Percentiles rank a stretch among this genome's conserved stretches.
These are phyloP conservation scores for Groenewaldozyma salmanticensis DNA, from an alignment of 805 yeast genomes.

Conservation along the genomic window DNA sequence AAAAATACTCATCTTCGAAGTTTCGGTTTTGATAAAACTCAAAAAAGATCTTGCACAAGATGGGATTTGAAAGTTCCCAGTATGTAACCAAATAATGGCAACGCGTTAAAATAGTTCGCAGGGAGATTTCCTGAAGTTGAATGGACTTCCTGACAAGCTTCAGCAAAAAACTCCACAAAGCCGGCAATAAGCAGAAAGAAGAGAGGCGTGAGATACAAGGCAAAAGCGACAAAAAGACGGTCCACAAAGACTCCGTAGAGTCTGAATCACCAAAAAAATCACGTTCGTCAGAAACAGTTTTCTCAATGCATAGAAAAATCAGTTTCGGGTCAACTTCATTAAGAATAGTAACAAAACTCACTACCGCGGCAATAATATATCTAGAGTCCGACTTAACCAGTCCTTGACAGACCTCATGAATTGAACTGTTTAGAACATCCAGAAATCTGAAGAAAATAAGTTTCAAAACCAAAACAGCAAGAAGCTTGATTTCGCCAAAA, in stretches of 20 bases:
- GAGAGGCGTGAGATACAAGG: neutral
- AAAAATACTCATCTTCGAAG: neutral
- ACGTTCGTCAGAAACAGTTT: too few species aligned
- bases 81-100: neutral
- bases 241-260: neutral
- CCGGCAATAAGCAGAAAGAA: neutral
- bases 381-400: too few species aligned
- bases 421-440: too few species aligned
- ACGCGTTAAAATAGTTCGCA: neutral
- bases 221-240: neutral
- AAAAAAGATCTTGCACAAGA: neutral
- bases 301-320: too few species aligned
- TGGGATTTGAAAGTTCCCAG: neutral
- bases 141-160: neutral
- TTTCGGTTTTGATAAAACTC: neutral
- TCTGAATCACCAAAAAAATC: too few species aligned
- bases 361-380: too few species aligned
- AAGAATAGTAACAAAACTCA: too few species aligned
- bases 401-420: too few species aligned
- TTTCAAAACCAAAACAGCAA: too few species aligned
- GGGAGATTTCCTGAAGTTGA: neutral
- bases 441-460: too few species aligned
- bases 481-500: too few species aligned
- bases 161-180: neutral
- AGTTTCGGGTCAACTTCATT: too few species aligned